Percentiles rank a stretch among this genome's conserved stretches.
Evolutionary conservation across 495 filamentous ascomycete species (phyloP).

Genomic region (Venustampulla echinocandica): DNA sequence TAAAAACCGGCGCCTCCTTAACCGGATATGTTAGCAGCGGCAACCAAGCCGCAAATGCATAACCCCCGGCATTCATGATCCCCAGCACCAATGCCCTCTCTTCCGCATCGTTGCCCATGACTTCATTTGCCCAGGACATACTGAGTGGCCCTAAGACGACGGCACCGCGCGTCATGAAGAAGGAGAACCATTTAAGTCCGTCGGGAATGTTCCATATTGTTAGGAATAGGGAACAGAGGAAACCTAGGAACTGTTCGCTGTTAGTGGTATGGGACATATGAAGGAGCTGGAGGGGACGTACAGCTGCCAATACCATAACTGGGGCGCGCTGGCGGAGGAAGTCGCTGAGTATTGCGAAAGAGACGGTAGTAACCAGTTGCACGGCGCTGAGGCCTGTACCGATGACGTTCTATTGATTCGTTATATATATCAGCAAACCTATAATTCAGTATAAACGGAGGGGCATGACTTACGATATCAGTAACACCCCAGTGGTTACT

Average conservation of each 20-base stretch:
- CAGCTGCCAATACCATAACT: constrained; percentile 36
- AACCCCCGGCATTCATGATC: constrained; percentile 42
- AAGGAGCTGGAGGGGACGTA: constrained; percentile 3
- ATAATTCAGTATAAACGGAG: neutral
- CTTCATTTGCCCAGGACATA: constrained; percentile 46
- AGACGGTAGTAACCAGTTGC: constrained; percentile 24
- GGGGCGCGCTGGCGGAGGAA: constrained; percentile 34
- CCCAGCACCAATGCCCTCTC: constrained; percentile 48
- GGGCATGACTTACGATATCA: constrained; percentile 19
- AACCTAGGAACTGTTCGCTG: constrained; percentile 14
- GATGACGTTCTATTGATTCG: constrained; percentile 22
- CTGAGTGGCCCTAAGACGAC: constrained; percentile 27
- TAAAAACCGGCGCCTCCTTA: constrained; percentile 32
- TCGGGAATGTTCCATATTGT: constrained; percentile 44
- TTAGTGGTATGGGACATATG: neutral
- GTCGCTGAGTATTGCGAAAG: constrained; percentile 39
- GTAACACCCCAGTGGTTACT: constrained; percentile 30
- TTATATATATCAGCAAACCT: constrained; percentile 1
- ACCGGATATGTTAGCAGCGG: constrained; percentile 35
- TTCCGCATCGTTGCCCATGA: constrained; percentile 41
- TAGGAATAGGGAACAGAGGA: constrained; percentile 32
- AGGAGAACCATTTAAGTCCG: constrained; percentile 42
- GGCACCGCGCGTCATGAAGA: constrained; percentile 23
- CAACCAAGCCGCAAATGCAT: constrained; percentile 39
- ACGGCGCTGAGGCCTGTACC: constrained; percentile 26